Conservation (phyloP, 345 rosid species). For the Bruguiera gymnorhiza region DNA sequence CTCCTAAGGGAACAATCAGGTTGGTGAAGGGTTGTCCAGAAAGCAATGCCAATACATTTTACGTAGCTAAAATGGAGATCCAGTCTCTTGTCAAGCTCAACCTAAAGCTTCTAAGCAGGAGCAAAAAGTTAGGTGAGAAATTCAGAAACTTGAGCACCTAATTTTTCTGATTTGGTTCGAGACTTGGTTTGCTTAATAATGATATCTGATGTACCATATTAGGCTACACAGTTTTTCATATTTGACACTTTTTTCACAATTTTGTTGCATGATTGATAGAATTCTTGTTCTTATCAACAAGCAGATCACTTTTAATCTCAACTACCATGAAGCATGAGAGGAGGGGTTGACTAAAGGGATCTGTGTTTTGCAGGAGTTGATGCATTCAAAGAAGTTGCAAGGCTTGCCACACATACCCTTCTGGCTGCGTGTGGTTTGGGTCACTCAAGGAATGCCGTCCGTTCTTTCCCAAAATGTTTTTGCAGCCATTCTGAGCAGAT, state of each 20-base stretch:
- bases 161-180: not conserved
- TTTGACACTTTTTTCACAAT: not conserved
- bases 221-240: too few species aligned
- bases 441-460: conserved; percentile 27
- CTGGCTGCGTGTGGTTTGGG: conserved; percentile 49
- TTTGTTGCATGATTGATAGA: not conserved
- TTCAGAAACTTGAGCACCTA: not conserved
- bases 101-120: conserved; percentile 46
- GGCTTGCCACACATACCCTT: conserved; percentile 47
- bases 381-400: conserved; percentile 47
- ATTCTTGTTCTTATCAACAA: not conserved
- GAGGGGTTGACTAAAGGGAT: not conserved
- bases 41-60: conserved; percentile 17
- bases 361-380: conserved; percentile 32
- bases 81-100: conserved; percentile 57
- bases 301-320: not conserved
- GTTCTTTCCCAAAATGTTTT: conserved; percentile 14
- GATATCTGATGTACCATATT: too few species aligned
- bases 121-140: conserved; percentile 42
- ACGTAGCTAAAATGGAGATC: conserved; percentile 44
- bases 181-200: too few species aligned
- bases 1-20: conserved; percentile 6
- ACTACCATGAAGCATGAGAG: not conserved
- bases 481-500: conserved; percentile 35
- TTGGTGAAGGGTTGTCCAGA: conserved; percentile 8